These are phyloP conservation scores for Paecilomyces variotii DNA, from an alignment of 2,329 filamentous ascomycete species.

Conservation along the genomic window DNA sequence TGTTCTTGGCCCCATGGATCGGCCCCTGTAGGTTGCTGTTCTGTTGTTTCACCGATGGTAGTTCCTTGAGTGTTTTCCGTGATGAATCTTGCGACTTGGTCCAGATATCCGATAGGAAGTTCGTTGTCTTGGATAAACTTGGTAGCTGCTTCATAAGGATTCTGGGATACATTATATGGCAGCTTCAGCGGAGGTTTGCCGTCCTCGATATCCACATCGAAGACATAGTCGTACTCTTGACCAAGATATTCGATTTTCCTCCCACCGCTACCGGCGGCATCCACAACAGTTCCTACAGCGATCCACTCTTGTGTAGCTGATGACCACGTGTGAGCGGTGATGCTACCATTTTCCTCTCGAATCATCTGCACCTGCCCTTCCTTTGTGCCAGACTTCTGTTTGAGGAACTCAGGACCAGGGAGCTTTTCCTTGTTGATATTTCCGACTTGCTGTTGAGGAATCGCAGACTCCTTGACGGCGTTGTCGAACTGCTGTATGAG, in stretches of 20 bases:
- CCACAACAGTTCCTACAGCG: slow-evolving; percentile 88
- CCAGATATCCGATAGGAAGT: slow-evolving; percentile 76
- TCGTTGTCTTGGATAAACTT: slow-evolving; percentile 89
- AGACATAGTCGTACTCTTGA: slow-evolving; percentile 90
- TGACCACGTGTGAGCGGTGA: slow-evolving; percentile 88
- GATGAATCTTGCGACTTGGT: slow-evolving; percentile 90
- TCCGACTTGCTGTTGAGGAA: slow-evolving; percentile 76
- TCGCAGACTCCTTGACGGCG: slow-evolving; percentile 71
- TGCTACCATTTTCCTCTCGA: slow-evolving; percentile 66
- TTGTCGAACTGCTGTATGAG: slow-evolving; percentile 70
- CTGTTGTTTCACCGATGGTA: slow-evolving; percentile 58
- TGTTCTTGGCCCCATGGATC: slow-evolving; percentile 74
- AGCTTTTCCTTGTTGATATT: slow-evolving; percentile 87
- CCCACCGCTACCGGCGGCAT: slow-evolving; percentile 74
- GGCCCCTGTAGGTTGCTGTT: slow-evolving; percentile 41
- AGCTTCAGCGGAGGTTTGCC: slow-evolving; percentile 87
- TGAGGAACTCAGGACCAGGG: slow-evolving; percentile 79
- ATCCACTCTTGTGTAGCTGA: slow-evolving; percentile 64
- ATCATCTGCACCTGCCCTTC: slow-evolving; percentile 96
- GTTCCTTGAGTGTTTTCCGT: slow-evolving; percentile 81
- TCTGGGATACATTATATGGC: slow-evolving; percentile 88
- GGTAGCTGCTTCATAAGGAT: slow-evolving; percentile 82
- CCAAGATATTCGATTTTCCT: slow-evolving; percentile 70
- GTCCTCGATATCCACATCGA: slow-evolving; percentile 93
- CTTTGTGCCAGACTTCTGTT: slow-evolving; percentile 77